Evolutionary conservation across 176 grass and related monocot species (phyloP).

Genomic region (Carex kokanica): DNA sequence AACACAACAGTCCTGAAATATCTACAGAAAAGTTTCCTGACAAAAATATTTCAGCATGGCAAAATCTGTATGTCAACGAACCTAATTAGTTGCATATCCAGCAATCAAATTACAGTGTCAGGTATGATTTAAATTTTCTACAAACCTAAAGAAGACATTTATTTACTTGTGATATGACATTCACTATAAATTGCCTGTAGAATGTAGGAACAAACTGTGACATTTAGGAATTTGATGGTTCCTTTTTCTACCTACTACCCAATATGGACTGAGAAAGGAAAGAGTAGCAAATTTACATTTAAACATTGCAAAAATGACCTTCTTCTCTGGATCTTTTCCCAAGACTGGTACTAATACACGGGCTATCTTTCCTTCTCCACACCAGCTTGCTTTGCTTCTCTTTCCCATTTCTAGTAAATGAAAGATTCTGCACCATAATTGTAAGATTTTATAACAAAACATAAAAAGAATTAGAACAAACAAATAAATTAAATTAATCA

Average conservation of each 20-base stretch:
- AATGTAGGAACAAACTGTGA: background rate
- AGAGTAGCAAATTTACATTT: background rate
- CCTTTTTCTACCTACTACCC: background rate
- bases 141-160: background rate
- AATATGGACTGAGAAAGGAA: slow-evolving; percentile 20
- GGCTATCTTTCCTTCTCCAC: slow-evolving; percentile 76
- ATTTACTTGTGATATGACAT: background rate
- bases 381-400: slow-evolving; percentile 88
- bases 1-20: background rate
- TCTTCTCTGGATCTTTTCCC: slow-evolving; percentile 65
- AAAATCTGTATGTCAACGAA: background rate
- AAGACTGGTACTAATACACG: slow-evolving; percentile 38
- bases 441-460: slow-evolving; percentile 24
- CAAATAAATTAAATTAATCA: background rate
- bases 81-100: background rate
- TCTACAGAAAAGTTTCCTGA: background rate
- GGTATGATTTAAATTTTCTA: background rate
- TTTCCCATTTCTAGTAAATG: slow-evolving; percentile 69
- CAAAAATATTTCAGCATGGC: background rate
- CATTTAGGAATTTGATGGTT: slow-evolving; percentile 26
- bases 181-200: slow-evolving; percentile 15
- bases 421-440: slow-evolving; percentile 68
- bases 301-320: slow-evolving; percentile 31
- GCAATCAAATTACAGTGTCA: background rate
- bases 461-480: background rate